phyloP scores from a whole-genome alignment of 2,329 filamentous ascomycete genomes.

The Xylaria sp. region DNA sequence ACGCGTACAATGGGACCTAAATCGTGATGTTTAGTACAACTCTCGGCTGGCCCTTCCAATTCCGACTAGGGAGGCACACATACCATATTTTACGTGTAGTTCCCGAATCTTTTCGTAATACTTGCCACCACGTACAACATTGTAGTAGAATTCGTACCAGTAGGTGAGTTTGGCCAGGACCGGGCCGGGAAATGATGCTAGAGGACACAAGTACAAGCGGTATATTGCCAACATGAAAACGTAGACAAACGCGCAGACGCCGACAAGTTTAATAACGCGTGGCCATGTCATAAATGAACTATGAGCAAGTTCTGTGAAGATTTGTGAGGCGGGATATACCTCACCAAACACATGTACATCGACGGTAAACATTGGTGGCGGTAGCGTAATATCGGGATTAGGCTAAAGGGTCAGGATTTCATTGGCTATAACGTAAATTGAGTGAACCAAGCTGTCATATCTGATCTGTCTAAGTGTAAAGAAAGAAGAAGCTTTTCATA shows the following conservation, averaged over 20 bases:
- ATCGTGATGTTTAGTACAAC: neutral
- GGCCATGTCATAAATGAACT: neutral
- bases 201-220: constrained; percentile 8
- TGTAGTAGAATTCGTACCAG: constrained; percentile 18
- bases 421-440: too few species aligned
- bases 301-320: neutral
- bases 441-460: too few species aligned
- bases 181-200: constrained; percentile 6
- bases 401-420: too few species aligned
- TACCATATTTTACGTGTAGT: neutral
- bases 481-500: too few species aligned
- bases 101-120: constrained; percentile 12
- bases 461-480: too few species aligned
- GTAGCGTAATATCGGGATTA: too few species aligned
- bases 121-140: constrained; percentile 4
- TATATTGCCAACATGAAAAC: neutral
- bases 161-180: constrained; percentile 5
- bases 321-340: too few species aligned
- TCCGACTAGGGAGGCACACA: neutral
- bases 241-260: neutral
- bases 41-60: too few species aligned
- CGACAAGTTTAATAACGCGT: neutral
- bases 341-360: too few species aligned
- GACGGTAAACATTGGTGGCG: too few species aligned
- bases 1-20: constrained; percentile 6